Base-by-base conservation (phyloP, 768 basidiomycete genomes). In the Kwoniella mangroviensis region DNA sequence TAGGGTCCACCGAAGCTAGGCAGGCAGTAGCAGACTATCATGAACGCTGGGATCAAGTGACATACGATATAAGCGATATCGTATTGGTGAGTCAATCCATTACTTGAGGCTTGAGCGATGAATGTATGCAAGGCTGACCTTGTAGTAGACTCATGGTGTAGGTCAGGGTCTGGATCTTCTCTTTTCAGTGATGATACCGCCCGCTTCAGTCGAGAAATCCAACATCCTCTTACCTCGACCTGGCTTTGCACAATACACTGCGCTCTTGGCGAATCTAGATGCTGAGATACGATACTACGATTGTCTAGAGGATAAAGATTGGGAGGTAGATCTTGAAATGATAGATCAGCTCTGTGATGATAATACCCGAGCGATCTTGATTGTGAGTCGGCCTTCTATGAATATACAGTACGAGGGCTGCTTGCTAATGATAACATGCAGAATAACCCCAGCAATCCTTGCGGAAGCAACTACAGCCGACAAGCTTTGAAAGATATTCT, bases 371-470 rank as follows among this genome's bases (percentile, higher is more conserved):
- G 81, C 79, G 11, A 74, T 82, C 61, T 58, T 84, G 24, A 67
- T 84, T 6, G 82, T 81, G 63, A 75, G 82, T 75, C n/a, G 34
- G 34, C 34, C 6, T 7, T 34, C 34, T 34, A 34, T 34, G 34
- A 7, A 34, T 34, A 34, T 7, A 34, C 34, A 34, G 34, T 34
- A 7, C 6, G 34, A 34, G 3, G 34, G 34, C 40, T 17, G 40
- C 4, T 9, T 57, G 59, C n/a, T 58, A 19, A 22, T 61, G 6
- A 34, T 34, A 7, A 34, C 34, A 7, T 34, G 34, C 34, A 82
- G 81, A 81, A 72, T 62, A 84, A 82, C 76, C 84, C 84, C 1
- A 78, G 77, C 42, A 84, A 84, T 73, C 84, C 84, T 10, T 81
- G 79, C 68, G 84, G 84, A 3, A 79, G 77, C 63, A 84, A 84